Evolutionary conservation across 2,329 filamentous ascomycete species (phyloP), one percentile per base, ranked within the genome.

Genomic region (Fusarium newnesense): DNA sequence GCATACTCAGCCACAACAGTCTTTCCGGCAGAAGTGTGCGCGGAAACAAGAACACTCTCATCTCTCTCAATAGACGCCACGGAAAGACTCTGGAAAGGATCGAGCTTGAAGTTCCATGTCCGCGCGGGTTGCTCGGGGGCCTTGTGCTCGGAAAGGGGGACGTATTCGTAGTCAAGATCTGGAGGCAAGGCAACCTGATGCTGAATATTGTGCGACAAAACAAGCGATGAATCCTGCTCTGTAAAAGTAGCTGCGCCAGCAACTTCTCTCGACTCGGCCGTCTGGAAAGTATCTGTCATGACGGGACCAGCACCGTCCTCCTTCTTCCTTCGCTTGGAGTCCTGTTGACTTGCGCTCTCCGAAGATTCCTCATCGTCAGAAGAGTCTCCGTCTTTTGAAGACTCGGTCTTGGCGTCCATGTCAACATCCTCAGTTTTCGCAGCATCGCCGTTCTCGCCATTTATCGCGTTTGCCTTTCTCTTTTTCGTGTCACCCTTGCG

Each of bases 1-100:
- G 96, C 97, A 80, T 99, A 99, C 83, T 99, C 96, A 72, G 96
- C 96, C 49, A 98, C 95, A 12, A 99, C 97, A 0, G 96, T 99
- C 85, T 99, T 99, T 84, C 96, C 96, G 42, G 96, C 96, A 87
- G 93, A 96, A 12, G 96, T 99, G 84, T 99, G 96, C 60, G 96
- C 96, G 21, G 97, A 98, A 5, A 99, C 96, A 56, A 99, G 85
- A 0, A 99, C 94, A 85, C 95, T 98, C 86, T 99, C 96, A 62
- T 96, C 95, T 73, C 96, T 90, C 84, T 99, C 93, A 72, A 99
- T 99, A 2, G 96, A 98, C 12, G 94, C 92, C 69, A 99, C 95
- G 0, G 96, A 95, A 57, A 98, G 89, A 79, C 96, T 94, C 84
- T 99, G 96, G 87, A 99, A 99, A 57, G 96, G 96, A 86, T 99